phyloP scores from a whole-genome alignment of 352 stramenopile genomes.

The Lagenidium giganteum region DNA sequence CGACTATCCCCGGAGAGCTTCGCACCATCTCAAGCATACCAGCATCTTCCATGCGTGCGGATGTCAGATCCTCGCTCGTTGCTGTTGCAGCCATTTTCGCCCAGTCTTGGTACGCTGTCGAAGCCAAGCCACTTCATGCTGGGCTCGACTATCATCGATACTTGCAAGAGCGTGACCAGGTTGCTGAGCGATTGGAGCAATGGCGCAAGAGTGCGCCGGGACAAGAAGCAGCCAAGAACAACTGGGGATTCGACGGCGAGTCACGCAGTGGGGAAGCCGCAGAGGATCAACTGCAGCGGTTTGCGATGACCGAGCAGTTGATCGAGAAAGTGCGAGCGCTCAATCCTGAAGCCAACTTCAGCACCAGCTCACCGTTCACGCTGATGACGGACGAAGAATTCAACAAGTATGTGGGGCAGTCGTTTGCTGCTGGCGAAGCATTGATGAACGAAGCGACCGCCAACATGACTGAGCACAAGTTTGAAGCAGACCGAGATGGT shows the following conservation, averaged over 20 bases:
- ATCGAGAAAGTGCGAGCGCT: constrained; percentile 31
- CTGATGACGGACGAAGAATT: constrained; percentile 79
- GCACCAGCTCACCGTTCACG: constrained; percentile 52
- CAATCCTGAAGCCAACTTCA: constrained; percentile 61
- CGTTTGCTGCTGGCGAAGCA: constrained; percentile 22
- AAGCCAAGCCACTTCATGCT: constrained; percentile 36
- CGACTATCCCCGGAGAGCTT: too few relatives aligned
- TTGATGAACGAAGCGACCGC: neutral
- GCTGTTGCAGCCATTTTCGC: too few relatives aligned
- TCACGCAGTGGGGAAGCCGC: too few relatives aligned
- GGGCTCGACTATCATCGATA: constrained; percentile 41
- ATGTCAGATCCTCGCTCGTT: too few relatives aligned
- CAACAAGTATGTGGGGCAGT: constrained; percentile 33
- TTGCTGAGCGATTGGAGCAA: too few relatives aligned
- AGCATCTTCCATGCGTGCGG: too few relatives aligned
- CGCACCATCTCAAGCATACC: too few relatives aligned
- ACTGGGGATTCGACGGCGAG: too few relatives aligned
- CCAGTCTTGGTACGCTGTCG: too few relatives aligned
- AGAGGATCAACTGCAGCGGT: constrained; percentile 45
- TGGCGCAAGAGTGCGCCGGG: too few relatives aligned
- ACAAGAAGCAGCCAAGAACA: too few relatives aligned
- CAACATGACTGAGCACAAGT: constrained; percentile 6
- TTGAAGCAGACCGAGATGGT: constrained; percentile 5
- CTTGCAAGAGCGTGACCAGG: constrained; percentile 26
- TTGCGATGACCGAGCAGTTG: constrained; percentile 52